Base-by-base conservation (phyloP, 768 basidiomycete genomes). In the Russula foetens region DNA sequence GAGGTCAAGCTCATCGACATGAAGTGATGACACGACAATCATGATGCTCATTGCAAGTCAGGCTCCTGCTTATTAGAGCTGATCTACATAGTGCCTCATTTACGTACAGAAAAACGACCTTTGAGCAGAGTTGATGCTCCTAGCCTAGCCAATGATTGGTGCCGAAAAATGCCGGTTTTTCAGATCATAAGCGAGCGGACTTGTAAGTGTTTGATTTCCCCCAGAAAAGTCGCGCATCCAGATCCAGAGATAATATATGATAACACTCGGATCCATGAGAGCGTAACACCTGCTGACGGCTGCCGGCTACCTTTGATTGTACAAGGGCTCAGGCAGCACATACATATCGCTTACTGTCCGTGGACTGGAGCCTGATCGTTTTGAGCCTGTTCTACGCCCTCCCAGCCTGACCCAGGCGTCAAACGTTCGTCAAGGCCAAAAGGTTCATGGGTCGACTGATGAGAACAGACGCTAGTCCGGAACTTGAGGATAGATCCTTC, bases 1-100 rank as follows among this genome's bases (percentile, higher is more conserved):
- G 88, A 89, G 76, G 83, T 86, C 69, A 90, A 89, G 70, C 80
- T 88, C 29, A 66, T 88, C 65, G 78, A 77, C 64, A 81, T 89
- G 75, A 85, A 85, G 71, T 87, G 77, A 76, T 21, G 70, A 46
- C 43, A 19, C 56, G 28, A 41, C 21, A 41, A 45, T 45, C 35
- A 33, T 15, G 60, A 26, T n/a, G 60, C 41, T 44, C 26, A 45
- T 53, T 46, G 50, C 29, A 45, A 53, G 56, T 46, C 44, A 33
- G 33, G 44, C 28, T 39, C 9, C 33, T 5, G 9, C 39, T 29
- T 38, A 29, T 49, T 24, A 56, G 43, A 39, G 35, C 39, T 15
- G 24, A 62, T 46, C 56, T 58, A 48, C 29, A 11, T 43, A n/a
- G 39, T 59, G 63, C 57, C 11, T 45, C 29, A 35, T 47, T 57